These are phyloP conservation scores for Cicer bijugum DNA, from an alignment of 306 rosid species.

Conservation along the genomic window DNA sequence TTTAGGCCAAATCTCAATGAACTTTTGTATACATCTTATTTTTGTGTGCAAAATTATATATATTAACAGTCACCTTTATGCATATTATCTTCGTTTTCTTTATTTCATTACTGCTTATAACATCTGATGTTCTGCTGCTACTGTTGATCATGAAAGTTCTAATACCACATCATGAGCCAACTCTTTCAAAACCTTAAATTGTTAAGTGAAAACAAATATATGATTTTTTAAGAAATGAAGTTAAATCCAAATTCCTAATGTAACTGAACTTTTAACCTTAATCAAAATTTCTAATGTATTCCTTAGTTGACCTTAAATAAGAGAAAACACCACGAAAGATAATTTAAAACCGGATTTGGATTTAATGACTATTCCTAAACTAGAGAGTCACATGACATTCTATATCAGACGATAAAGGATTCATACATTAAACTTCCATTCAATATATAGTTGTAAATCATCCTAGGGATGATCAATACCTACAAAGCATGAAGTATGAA, in stretches of 20 bases:
- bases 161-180: neutral
- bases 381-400: neutral
- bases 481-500: neutral
- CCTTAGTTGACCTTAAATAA: too few relatives aligned
- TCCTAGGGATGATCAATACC: neutral
- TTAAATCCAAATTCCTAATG: too few relatives aligned
- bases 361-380: too few relatives aligned
- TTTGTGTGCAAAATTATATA: neutral
- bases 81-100: neutral
- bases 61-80: neutral
- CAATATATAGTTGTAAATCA: neutral
- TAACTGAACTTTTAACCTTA: too few relatives aligned
- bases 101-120: neutral
- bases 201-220: neutral
- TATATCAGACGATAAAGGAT: neutral
- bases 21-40: neutral
- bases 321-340: too few relatives aligned
- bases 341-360: too few relatives aligned
- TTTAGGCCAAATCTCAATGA: slow-evolving; percentile 1
- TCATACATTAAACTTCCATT: neutral
- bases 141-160: neutral
- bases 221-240: too few relatives aligned
- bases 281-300: too few relatives aligned
- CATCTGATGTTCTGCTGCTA: neutral
- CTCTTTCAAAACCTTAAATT: neutral